Percentiles rank a stretch among this genome's conserved stretches.
phyloP scores from a whole-genome alignment of 2,329 filamentous ascomycete species.

The Pseudogymnoascus sp. region DNA sequence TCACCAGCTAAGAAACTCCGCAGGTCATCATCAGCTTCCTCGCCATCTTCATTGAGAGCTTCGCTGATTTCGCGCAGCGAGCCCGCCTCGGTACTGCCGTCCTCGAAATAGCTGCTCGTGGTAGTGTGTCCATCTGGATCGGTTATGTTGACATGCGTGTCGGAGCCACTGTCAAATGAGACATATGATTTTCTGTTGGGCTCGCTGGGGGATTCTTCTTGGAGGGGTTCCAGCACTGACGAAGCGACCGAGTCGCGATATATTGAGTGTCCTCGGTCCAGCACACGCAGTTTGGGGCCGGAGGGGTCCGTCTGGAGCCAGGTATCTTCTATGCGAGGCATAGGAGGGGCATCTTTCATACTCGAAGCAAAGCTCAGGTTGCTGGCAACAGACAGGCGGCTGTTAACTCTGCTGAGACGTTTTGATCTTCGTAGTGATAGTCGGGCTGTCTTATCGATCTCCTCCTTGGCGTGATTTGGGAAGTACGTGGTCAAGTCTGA shows the following conservation, averaged over 20 bases:
- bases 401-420: slow-evolving; percentile 85
- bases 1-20: slow-evolving; percentile 85
- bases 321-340: slow-evolving; percentile 89
- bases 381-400: slow-evolving; percentile 86
- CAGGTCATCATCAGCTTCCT: slow-evolving; percentile 83
- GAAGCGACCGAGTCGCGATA: slow-evolving; percentile 86
- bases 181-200: slow-evolving; percentile 93
- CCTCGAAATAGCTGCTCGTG: slow-evolving; percentile 82
- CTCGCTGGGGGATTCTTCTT: slow-evolving; percentile 78
- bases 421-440: slow-evolving; percentile 86
- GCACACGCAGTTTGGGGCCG: slow-evolving; percentile 40
- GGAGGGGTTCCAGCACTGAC: slow-evolving; percentile 78
- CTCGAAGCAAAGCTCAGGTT: slow-evolving; percentile 90
- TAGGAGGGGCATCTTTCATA: slow-evolving; percentile 84
- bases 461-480: slow-evolving; percentile 85
- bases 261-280: slow-evolving; percentile 45
- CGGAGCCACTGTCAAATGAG: slow-evolving; percentile 67
- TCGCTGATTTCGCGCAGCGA: slow-evolving; percentile 79
- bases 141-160: slow-evolving; percentile 64
- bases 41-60: slow-evolving; percentile 81
- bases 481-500: slow-evolving; percentile 96
- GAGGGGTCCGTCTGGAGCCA: slow-evolving; percentile 66
- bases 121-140: slow-evolving; percentile 68
- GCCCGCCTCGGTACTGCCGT: slow-evolving; percentile 62
- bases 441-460: slow-evolving; percentile 91